Evolutionary conservation across 2,329 filamentous ascomycete genomes (phyloP), one percentile per base, ranked within the genome.

Genomic region (Nannizziopsis barbatae): DNA sequence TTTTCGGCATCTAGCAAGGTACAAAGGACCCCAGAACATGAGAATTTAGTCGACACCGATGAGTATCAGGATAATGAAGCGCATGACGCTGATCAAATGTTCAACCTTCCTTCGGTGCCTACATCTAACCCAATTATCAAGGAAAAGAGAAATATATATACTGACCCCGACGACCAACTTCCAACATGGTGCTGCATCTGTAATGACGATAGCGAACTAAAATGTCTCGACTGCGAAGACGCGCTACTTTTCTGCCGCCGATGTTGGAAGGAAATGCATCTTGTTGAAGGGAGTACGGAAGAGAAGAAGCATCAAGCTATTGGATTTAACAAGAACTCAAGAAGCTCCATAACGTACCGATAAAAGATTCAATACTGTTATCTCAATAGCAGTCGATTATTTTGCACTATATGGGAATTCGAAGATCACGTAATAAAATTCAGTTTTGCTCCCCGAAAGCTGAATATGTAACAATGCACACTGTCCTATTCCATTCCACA

Each of bases 191-290:
- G 87, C 62, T 76, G 81, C 30, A 87, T 92, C 8, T 94, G 87
- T 61, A 79, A 83, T 41, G 84, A 87, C 50, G 84, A 92, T 59
- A 86, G 83, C 0, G 80, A 79, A 2, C 67, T 92, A 22, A 74
- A 74, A 50, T 94, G 87, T 60, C 60, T 80, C 0, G 85, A 82
- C 2, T 94, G 87, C 57, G 79, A 80, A 45, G 71, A 69, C 1
- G 76, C 89, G 54, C 49, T 50, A 35, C 70, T 86, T 36, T 93
- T 90, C 61, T 94, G 87, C 62, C 71, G 74, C 17, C 70, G 76
- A 12, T 93, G 87, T 69, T 94, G 86, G 86, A 75, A 74, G 51
- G 86, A 90, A 59, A 86, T 87, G 63, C 87, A 93, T 58, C 81
- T 84, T 0, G 79, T 80, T 0, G 71, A 73, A 39, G 85, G 83